Conservation (phyloP, 192 early-diverging fungal genomes). For the Glomus cerebriforme region DNA sequence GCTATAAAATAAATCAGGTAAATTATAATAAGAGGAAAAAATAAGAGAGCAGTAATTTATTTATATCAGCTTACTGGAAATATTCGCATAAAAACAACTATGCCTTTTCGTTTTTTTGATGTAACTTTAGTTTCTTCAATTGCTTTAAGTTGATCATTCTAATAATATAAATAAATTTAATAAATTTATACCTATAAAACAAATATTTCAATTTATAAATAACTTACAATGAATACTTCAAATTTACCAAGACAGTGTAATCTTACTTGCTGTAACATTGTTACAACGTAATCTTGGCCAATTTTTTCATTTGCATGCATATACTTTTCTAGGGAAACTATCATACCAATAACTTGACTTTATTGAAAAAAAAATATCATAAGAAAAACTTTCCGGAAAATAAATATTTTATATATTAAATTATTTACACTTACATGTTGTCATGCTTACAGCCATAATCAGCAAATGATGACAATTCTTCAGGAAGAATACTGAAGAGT, state of each 20-base stretch:
- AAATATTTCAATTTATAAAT: conserved; percentile 11
- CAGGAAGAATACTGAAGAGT: conserved; percentile 73
- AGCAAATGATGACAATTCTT: conserved; percentile 71
- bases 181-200: not conserved
- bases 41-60: not conserved
- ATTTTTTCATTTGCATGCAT: conserved; percentile 69
- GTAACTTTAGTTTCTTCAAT: conserved; percentile 93
- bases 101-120: conserved; percentile 83
- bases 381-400: not conserved
- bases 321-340: conserved; percentile 74
- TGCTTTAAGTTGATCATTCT: conserved; percentile 83
- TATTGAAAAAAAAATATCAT: not conserved
- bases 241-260: conserved; percentile 70
- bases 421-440: conserved; percentile 55
- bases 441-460: conserved; percentile 79
- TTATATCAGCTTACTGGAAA: conserved; percentile 69
- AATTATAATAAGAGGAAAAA: not conserved
- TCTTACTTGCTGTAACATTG: conserved; percentile 66
- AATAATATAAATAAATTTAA: conserved; percentile 17
- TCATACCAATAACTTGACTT: conserved; percentile 78
- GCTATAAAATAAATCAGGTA: conserved; percentile 37
- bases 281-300: conserved; percentile 70
- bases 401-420: not conserved
- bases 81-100: conserved; percentile 84
- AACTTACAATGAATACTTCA: conserved; percentile 72